A percentile compares a stretch with the other conserved stretches of the same genome.
phyloP scores from a whole-genome alignment of 2,329 filamentous ascomycete genomes.

The Fonsecaea pedrosoi region DNA sequence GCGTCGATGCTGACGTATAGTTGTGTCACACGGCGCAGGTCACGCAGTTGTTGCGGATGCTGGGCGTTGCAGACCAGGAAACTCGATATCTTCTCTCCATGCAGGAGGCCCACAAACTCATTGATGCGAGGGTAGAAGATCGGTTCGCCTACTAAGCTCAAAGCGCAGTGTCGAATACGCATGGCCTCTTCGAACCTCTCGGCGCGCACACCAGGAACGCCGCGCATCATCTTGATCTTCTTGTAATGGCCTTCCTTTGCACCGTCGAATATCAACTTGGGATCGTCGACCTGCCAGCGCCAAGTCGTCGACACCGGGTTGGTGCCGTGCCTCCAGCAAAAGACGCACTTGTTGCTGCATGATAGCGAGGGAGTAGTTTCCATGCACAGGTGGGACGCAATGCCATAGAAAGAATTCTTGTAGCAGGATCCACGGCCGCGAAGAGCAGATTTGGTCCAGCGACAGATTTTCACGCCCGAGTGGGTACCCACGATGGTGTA shows the following conservation, averaged over 20 bases:
- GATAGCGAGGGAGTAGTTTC: conserved; percentile 94
- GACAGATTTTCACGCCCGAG: conserved; percentile 95
- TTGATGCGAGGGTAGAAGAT: conserved; percentile 99
- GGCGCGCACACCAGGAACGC: conserved; percentile 87
- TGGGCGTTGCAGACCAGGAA: conserved; percentile 98
- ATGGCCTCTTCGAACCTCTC: conserved; percentile 93
- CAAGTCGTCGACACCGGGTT: conserved; percentile 96
- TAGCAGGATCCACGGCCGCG: conserved; percentile 95
- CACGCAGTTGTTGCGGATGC: conserved; percentile 86
- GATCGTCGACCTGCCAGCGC: conserved; percentile 94
- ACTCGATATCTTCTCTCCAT: conserved; percentile 84
- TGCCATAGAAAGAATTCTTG: conserved; percentile 97
- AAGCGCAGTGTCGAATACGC: conserved; percentile 88
- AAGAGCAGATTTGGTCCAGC: conserved; percentile 97
- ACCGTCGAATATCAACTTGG: conserved; percentile 85
- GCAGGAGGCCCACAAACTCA: conserved; percentile 82
- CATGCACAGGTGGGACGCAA: conserved; percentile 96
- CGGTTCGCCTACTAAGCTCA: conserved; percentile 93
- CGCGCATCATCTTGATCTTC: conserved; percentile 97
- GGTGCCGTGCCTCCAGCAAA: conserved; percentile 97
- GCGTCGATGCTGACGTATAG: conserved; percentile 97
- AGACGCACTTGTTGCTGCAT: conserved; percentile 98
- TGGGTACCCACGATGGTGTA: conserved; percentile 95
- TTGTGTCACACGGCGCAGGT: conserved; percentile 85
- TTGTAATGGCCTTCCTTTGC: conserved; percentile 93